These are phyloP conservation scores for Microdochium nivale DNA, from an alignment of 2,329 filamentous ascomycete genomes.

Conservation along the genomic window DNA sequence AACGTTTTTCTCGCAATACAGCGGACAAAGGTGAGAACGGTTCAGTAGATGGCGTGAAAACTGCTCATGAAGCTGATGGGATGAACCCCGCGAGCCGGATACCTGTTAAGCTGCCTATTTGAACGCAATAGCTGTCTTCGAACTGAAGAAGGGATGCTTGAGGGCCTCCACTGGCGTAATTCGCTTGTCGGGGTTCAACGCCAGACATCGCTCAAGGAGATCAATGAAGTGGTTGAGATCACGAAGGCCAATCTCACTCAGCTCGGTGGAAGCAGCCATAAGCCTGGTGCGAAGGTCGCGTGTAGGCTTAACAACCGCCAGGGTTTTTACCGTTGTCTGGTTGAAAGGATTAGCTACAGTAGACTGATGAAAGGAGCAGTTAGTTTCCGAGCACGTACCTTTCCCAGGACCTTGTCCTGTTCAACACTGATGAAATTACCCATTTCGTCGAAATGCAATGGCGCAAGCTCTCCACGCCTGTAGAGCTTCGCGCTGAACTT, in stretches of 20 bases:
- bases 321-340: slow-evolving; percentile 58
- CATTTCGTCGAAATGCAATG: slow-evolving; percentile 75
- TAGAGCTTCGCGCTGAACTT: slow-evolving; percentile 86
- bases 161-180: slow-evolving; percentile 81
- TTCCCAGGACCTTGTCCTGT: slow-evolving; percentile 77
- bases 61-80: too few species aligned
- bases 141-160: slow-evolving; percentile 76
- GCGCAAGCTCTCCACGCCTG: slow-evolving; percentile 68
- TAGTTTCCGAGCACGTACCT: slow-evolving; percentile 41
- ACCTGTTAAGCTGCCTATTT: slow-evolving; percentile 6
- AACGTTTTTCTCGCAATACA: too few species aligned
- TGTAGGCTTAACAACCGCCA: slow-evolving; percentile 65
- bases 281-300: slow-evolving; percentile 77
- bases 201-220: slow-evolving; percentile 78
- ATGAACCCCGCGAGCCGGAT: too few species aligned
- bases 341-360: slow-evolving; percentile 8
- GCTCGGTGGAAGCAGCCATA: slow-evolving; percentile 61
- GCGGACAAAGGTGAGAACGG: too few species aligned
- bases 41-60: too few species aligned
- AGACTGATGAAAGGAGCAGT: slow-evolving; percentile 6
- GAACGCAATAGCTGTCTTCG: slow-evolving; percentile 21
- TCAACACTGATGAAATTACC: slow-evolving; percentile 80
- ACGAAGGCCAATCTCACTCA: slow-evolving; percentile 65
- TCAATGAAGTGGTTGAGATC: slow-evolving; percentile 81
- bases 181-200: slow-evolving; percentile 86